These are phyloP conservation scores for Ambrosiella xylebori DNA, from an alignment of 2,329 filamentous ascomycete species.

Conservation along the genomic window DNA sequence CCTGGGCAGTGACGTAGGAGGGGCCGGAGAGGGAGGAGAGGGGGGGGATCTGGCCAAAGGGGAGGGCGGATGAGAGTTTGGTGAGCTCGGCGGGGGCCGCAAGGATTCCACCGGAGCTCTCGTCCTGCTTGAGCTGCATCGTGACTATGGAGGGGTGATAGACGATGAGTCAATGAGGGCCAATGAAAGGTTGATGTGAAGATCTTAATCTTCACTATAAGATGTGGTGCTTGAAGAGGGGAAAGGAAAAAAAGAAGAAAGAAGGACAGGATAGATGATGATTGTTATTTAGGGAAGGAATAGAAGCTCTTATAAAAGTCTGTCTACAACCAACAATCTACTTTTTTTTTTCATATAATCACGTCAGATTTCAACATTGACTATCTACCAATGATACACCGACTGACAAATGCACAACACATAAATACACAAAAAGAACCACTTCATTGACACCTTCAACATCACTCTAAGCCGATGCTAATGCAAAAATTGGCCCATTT, in stretches of 20 bases:
- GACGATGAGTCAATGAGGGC: not conserved
- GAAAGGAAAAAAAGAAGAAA: not conserved
- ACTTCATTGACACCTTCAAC: not conserved
- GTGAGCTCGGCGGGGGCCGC: slow-evolving; percentile 7
- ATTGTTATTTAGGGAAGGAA: not conserved
- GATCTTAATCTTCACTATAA: not conserved
- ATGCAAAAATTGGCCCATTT: slow-evolving; percentile 8
- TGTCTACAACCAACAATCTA: too few species aligned
- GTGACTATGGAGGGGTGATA: not conserved
- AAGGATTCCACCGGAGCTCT: slow-evolving; percentile 12
- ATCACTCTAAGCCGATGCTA: not conserved
- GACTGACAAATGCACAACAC: not conserved
- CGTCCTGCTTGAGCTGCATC: slow-evolving; percentile 15
- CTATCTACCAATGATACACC: not conserved
- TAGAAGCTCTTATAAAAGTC: too few species aligned
- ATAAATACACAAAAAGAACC: not conserved
- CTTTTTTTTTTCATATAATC: too few species aligned
- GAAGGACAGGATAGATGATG: not conserved
- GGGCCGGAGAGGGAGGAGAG: slow-evolving; percentile 57
- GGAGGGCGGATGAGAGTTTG: slow-evolving; percentile 31
- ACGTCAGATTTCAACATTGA: too few species aligned
- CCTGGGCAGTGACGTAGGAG: slow-evolving; percentile 83
- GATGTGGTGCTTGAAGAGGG: not conserved
- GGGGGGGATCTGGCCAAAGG: slow-evolving; percentile 38
- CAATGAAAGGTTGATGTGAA: not conserved